Base-by-base conservation (phyloP, 495 filamentous ascomycete genomes). In the Xylaria castorea region DNA sequence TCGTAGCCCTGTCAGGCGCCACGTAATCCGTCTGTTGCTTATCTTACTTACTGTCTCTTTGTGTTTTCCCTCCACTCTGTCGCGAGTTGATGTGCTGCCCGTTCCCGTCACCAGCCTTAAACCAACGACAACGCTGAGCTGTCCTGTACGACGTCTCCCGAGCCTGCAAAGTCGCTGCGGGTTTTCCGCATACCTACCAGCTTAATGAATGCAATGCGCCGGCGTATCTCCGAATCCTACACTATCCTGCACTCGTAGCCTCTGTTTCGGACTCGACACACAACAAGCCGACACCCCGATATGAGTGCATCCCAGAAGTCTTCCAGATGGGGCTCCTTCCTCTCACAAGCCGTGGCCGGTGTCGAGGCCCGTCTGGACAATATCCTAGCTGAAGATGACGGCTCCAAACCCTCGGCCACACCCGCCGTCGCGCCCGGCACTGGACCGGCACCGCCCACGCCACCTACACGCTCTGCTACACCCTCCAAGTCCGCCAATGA, bases 361-460 rank as follows among this genome's bases (percentile, higher is more conserved):
- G 92, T 99, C 60, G 96, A 99, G 82, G 97, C 95, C 71, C 90
- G 93, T 61, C 86, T 99, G 51, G 96, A 99, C 80, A 93, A 88
- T 61, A 97, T 99, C 67, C 86, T 99, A 71, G 91, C 94, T 71
- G 95, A 97, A 51, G 90, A 92, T 22, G 88, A 84, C 12, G 64
- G 76, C 64, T 70, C 71, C 40, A 80, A 70, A 64, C 75, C 78
- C 77, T 71, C 71, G 66, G 81, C 81, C 8, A 38, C 75, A 27
- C 76, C 81, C 4, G 75, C 80, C 11, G 58, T 72, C 66, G 55
- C 50, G 68, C 30, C 61, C 78, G 53, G 44, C 63, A 34, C 61
- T 8, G 34, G 74, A 9, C 46, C 66, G 44, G 65, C 67, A 18
- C 65, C 20, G 44, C 61, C 63, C n/a, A 61, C 70, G 48, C 70